Base-by-base conservation (phyloP, 2,329 filamentous ascomycete species). In the Malbranchea zuffiana region DNA sequence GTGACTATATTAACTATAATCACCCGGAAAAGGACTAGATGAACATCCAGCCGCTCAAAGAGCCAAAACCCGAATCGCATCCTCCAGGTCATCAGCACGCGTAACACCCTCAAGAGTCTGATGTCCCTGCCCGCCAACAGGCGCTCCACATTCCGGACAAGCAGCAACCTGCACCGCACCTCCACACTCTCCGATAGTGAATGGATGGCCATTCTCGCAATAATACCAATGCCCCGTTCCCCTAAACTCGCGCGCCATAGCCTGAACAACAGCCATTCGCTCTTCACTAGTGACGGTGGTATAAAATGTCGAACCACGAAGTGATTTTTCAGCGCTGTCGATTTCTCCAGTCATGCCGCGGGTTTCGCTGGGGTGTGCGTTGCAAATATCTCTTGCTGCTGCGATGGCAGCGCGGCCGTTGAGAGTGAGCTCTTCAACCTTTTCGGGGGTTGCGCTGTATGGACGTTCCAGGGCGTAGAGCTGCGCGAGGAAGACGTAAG, bases 141-240 rank as follows among this genome's bases (percentile, higher is more conserved):
- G 43, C 1, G 64, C 63, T 2, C 64, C 68, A 44, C 79, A 84
- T 44, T 82, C 69, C 0, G 78, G 76, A 45, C 80, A 84, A 2
- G 53, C 53, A 1, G 76, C 68, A 12, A 49, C 37, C 51, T 82
- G 43, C 73, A 80, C 78, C 0, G 78, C 72, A 66, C 74, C 72
- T 1, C 77, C 77, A 47, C 77, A 80, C 42, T 81, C 73, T 1
- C 75, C 76, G 20, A 81, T 65, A 0, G 75, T 73, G 44, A 82
- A 78, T 2, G 56, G 58, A 46, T 62, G 58, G 0, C 54, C 50
- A 30, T 61, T 60, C n/a, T 26, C 40, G 40, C 60, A 62, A 37
- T 59, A 55, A 38, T 62, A 69, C 47, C 61, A 66, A 42, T 65
- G 63, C 18, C 59, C 53, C 2, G 50, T 73, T 0, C 69, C 67